Base-by-base conservation (phyloP, 106 monocot genomes). In the Acorus gramineus region DNA sequence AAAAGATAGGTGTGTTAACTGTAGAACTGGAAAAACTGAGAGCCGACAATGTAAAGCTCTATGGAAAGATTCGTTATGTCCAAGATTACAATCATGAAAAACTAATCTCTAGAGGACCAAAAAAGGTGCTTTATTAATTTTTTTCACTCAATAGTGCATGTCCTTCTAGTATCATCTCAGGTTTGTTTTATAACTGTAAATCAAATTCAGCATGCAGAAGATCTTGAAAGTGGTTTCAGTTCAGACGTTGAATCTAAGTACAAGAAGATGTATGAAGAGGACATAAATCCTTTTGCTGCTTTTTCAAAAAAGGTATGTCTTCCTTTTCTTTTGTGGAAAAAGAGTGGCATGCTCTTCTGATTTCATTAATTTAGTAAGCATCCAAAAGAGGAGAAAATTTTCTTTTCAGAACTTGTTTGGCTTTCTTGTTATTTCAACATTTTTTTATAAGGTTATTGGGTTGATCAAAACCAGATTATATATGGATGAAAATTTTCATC, bases 261-360 rank as follows among this genome's bases (percentile, higher is more conserved):
- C 73, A 96, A 87, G 66, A 96, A 96, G 76, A 90, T 96, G 45
- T 96, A 96, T 57, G 96, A 96, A 77, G 90, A 96, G 71, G 96
- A 87, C 59, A 90, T 96, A 80, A 96, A 96, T 74, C 96, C 96
- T 61, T 96, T 96, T 81, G 91, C 96, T 78, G 90, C 96, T 79
- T 96, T 96, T 77, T 96, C 96, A 46, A 96, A 81, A 65, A 96
- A 87, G 90, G 96, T 91, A 73, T 3, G 8, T 44, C 10, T 4
- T 60, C 65, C 47, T 2, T 56, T 63, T 59, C 5, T 53, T 65
- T 50, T 46, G 4, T 55, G 8, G 3, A 28, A 28, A 28, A 28
- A 28, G 28, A 28, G 28, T 28, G 28, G 28, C 28, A 28, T 1
- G 28, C 28, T 28, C 28, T 28, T 28, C 28, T 28, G 28, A 4